phyloP scores from a whole-genome alignment of 108 stramenopile species.

The Cyclostephanos tholiformis region DNA sequence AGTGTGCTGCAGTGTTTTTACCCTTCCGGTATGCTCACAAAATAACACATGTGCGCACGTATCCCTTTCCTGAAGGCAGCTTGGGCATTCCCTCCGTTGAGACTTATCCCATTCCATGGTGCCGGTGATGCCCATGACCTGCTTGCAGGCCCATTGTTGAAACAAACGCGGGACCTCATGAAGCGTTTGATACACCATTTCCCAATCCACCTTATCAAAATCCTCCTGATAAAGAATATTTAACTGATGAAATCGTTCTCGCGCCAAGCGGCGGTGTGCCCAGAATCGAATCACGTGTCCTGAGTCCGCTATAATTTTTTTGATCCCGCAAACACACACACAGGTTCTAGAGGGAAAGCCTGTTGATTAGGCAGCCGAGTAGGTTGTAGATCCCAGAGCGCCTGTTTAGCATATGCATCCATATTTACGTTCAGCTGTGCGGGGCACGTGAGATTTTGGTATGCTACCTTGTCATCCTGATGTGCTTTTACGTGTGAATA shows the following conservation, averaged over 20 bases:
- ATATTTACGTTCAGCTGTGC: slow-evolving; percentile 17
- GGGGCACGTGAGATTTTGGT: background rate
- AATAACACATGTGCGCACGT: no score
- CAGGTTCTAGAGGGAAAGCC: slow-evolving; percentile 21
- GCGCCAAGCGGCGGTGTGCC: slow-evolving; percentile 4
- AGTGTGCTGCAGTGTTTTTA: no score
- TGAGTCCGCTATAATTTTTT: slow-evolving; percentile 18
- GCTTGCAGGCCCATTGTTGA: no score
- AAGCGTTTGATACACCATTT: background rate
- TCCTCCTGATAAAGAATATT: background rate
- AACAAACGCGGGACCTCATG: background rate
- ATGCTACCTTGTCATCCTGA: slow-evolving; percentile 13
- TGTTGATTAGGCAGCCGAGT: background rate
- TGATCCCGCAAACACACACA: slow-evolving; percentile 1
- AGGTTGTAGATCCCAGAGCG: background rate
- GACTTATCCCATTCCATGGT: background rate
- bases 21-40: no score
- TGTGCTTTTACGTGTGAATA: slow-evolving; percentile 18
- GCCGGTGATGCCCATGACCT: slow-evolving; percentile 8
- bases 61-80: background rate
- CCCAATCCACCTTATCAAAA: slow-evolving; percentile 11
- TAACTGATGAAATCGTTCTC: background rate
- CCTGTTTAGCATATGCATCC: slow-evolving; percentile 1
- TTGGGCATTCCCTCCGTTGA: background rate
- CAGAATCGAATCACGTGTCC: background rate